phyloP scores from a whole-genome alignment of 1,139 yeast genomes.

The Magnusiomyces clavatus region DNA sequence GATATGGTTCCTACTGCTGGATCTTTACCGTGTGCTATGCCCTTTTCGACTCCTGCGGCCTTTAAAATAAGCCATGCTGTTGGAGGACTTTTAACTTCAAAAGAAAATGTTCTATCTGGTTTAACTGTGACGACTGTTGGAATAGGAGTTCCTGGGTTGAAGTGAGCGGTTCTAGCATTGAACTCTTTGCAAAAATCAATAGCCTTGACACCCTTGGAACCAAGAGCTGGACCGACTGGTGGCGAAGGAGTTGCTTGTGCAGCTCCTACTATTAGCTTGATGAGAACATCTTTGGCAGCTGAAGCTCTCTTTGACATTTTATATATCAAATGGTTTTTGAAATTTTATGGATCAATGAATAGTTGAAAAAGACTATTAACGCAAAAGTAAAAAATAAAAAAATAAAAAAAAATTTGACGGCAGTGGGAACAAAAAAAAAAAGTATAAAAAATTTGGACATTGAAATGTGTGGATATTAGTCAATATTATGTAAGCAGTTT shows the following conservation, averaged over 20 bases:
- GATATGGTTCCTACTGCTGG: constrained; percentile 66
- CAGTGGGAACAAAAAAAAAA: not conserved
- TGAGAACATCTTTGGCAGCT: constrained; percentile 43
- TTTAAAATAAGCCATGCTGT: constrained; percentile 80
- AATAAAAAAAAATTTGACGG: not conserved
- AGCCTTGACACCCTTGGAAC: constrained; percentile 98
- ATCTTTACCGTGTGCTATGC: constrained; percentile 52
- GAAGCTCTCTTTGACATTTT: constrained; percentile 12
- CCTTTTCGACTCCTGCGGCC: constrained; percentile 79
- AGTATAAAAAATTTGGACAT: no score
- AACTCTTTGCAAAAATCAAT: constrained; percentile 97
- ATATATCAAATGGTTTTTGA: no score
- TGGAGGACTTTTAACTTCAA: constrained; percentile 86
- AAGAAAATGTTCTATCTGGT: constrained; percentile 86
- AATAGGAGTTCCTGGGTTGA: constrained; percentile 77
- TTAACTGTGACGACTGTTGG: constrained; percentile 79
- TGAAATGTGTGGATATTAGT: not conserved
- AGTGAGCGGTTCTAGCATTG: constrained; percentile 90
- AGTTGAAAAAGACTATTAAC: not conserved
- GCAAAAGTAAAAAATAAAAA: not conserved
- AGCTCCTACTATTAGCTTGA: constrained; percentile 93
- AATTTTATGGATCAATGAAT: not conserved
- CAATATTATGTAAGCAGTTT: no score
- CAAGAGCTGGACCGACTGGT: constrained; percentile 98
- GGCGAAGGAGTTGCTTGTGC: constrained; percentile 99